Base-by-base conservation (phyloP, 805 yeast genomes). In the Scheffersomyces coipomensis region DNA sequence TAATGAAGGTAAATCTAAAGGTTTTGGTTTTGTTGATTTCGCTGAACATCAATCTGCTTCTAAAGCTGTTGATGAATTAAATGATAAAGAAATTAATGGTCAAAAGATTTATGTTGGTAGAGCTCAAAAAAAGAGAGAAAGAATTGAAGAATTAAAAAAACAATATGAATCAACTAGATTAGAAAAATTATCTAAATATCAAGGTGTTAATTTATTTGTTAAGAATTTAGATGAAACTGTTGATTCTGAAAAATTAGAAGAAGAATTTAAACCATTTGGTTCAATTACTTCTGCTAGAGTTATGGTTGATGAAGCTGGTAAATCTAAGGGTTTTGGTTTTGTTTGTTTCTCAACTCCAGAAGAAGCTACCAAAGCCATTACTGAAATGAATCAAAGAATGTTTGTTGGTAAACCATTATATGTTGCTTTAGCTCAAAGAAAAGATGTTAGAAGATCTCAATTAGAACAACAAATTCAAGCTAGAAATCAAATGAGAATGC, bases 101-200 rank as follows among this genome's bases (percentile, higher is more conserved):
- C 88, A 87, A 75, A 79, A 75, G 68, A 72, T 93, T 51, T 93
- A 82, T 68, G 99, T 91, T 60, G 97, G 97, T 60, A 88, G 99
- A 73, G 99, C 99, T 55, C 99, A 93, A 78, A 91, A 89, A 89
- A 91, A 89, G 81, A 79, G 86, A 71, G 99, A 93, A 81, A 90
- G 99, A 78, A 71, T 83, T 62, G 96, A 88, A 75, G 95, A 89
- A 73, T 85, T 93, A 70, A 88, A 86, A 78, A 85, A 84, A 73
- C 95, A 88, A 75, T 84, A 88, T 75, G 98, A 93, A 73, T 80
- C 86, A 54, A 83, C 85, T 55, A 83, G 96, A 67, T 78, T 85
- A 66, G 98, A 93, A 76, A 88, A 88, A 70, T 73, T 88, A 64
- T 81, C 84, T 62, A 90, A 91, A 75, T 89, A 85, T 79, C 97